Conservation (phyloP, 2,329 filamentous ascomycete genomes). For the Endothia cerciana region DNA sequence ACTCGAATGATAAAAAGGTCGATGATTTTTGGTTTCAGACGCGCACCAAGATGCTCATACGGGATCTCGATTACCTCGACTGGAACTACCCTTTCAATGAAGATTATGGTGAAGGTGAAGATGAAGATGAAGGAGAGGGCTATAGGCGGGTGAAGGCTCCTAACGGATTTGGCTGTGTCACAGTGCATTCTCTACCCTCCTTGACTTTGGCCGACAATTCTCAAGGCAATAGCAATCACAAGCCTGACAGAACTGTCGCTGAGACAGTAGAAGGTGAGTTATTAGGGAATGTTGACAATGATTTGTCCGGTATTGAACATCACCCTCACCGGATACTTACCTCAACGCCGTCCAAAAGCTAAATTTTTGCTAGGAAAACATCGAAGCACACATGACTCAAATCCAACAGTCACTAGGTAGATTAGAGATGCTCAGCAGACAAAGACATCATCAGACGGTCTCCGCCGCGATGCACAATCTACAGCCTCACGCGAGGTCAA, state of each 20-base stretch:
- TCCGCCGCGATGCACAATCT: background rate
- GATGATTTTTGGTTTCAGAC: background rate
- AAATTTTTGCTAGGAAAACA: too few species aligned
- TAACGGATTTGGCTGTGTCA: background rate
- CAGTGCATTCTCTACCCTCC: background rate
- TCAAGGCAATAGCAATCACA: too few species aligned
- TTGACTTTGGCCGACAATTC: background rate
- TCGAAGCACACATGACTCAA: too few species aligned
- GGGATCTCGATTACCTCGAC: conserved; percentile 15
- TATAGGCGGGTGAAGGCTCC: background rate
- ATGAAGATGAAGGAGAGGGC: background rate
- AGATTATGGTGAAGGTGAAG: fast-evolving
- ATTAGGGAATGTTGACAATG: too few species aligned
- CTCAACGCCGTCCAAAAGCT: too few species aligned
- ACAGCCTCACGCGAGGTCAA: background rate
- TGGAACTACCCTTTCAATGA: background rate
- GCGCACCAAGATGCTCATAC: background rate
- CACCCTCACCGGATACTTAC: too few species aligned
- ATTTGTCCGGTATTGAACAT: too few species aligned
- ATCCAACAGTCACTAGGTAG: too few species aligned
- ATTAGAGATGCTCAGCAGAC: background rate
- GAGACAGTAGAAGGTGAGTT: too few species aligned
- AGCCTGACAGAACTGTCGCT: too few species aligned
- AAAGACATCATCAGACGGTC: too few species aligned
- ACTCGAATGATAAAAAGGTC: background rate